A percentile compares a stretch with the other conserved stretches of the same genome.
phyloP scores from a whole-genome alignment of 2,329 filamentous ascomycete species.

The Trichoderma aggressivum region DNA sequence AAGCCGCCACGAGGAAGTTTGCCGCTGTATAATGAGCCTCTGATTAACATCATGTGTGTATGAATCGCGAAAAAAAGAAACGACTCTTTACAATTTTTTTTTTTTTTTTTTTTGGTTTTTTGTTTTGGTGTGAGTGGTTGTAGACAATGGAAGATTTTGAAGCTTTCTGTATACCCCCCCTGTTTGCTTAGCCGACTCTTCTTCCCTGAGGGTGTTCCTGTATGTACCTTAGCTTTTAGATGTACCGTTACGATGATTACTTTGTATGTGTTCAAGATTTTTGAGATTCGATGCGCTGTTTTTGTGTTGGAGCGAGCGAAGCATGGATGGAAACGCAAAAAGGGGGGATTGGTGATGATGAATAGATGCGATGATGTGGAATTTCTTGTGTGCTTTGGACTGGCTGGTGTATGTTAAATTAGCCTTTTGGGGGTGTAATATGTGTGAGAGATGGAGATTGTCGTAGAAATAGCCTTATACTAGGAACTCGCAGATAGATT shows the following conservation, averaged over 20 bases:
- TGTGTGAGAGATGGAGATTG: background rate
- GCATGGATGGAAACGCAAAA: background rate
- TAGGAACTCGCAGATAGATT: background rate
- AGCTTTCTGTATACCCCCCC: conserved; percentile 16
- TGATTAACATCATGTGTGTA: background rate
- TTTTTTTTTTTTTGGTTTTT: background rate
- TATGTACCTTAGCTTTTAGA: background rate
- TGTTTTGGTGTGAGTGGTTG: background rate
- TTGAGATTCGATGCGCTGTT: background rate
- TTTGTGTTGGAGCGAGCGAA: background rate
- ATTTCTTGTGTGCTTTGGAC: background rate
- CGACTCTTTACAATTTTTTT: background rate
- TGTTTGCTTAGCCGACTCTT: background rate
- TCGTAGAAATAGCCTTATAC: background rate
- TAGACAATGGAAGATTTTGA: background rate
- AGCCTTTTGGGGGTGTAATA: background rate
- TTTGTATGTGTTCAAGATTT: background rate
- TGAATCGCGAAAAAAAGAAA: background rate
- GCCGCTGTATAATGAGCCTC: conserved; percentile 26
- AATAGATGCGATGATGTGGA: background rate
- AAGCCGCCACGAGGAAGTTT: conserved; percentile 38
- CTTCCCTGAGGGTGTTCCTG: background rate
- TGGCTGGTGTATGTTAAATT: background rate
- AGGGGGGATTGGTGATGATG: background rate
- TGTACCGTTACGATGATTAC: conserved; percentile 7